Base-by-base conservation (phyloP, 1,284 basidiomycete genomes). In the Cerrena zonata region DNA sequence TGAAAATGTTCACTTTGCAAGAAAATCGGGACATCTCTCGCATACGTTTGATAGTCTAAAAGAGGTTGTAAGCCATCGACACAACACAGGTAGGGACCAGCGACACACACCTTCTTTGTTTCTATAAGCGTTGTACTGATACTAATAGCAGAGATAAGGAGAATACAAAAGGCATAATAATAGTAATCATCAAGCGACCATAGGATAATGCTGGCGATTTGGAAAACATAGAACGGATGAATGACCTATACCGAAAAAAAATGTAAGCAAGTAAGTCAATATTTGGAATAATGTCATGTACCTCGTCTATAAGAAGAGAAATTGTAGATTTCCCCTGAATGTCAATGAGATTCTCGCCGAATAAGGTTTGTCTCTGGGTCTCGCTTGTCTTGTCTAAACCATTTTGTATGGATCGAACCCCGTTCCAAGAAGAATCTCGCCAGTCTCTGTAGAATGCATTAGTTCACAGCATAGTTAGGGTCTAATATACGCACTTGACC, bases 161-260 rank as follows among this genome's bases (percentile, higher is more conserved):
- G 92, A 58, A 99, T 99, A 61, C 94, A 98, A 60, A 95, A 95
- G 2, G 95, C 96, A 66, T 99, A 99, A 65, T 96, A 97, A 66
- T 90, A 95, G 64, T 97, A 94, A 64, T 98, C 81, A 61, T 99
- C 96, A 50, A 98, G 61, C 2, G 88, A 89, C 96, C 96, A 99
- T 10, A 99, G 73, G 22, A 91, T 72, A 59, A 99, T 91, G 55
- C 93, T 96, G 45, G 94, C 94, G 58, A 99, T 88, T 78, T 99
- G 96, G 68, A 99, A 99, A 51, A 99, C 89, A 64, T 96, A 97
- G 70, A 97, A 97, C 0, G 94, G 94, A 65, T 97, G 94, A 27
- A 97, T 86, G 47, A 94, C 79, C 88, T 90, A 26, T 18, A 45
- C 50, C 12, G 24, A 51, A 7, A 34, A 7, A 34, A 7, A 15